Evolutionary conservation across 2,329 filamentous ascomycete species (phyloP).

Genomic region (Fusarium sambucinum): DNA sequence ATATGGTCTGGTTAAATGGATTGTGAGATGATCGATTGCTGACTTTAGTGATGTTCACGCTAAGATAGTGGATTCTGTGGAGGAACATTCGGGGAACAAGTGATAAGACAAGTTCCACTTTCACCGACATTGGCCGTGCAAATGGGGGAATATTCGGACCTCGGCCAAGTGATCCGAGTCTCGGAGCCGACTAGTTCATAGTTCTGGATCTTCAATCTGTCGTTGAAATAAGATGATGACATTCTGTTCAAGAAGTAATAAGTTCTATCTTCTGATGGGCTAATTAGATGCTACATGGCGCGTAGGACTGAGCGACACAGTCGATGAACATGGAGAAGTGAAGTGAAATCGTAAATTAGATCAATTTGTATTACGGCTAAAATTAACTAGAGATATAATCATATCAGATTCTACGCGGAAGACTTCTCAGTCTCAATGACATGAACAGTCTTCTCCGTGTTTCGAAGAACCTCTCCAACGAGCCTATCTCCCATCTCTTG

Average conservation of each 20-base stretch:
- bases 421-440: slow-evolving; percentile 13
- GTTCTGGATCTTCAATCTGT: not conserved
- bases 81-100: slow-evolving; percentile 11
- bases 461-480: slow-evolving; percentile 15
- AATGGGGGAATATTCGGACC: slow-evolving; percentile 1
- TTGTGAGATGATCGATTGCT: not conserved
- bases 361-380: not conserved
- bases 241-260: not conserved
- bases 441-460: slow-evolving; percentile 11
- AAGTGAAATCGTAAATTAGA: not conserved
- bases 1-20: not conserved
- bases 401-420: not conserved
- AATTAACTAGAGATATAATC: fast-evolving
- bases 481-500: slow-evolving; percentile 14
- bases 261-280: fast-evolving
- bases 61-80: not conserved
- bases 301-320: not conserved
- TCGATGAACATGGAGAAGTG: fast-evolving
- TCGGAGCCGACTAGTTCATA: not conserved
- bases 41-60: not conserved
- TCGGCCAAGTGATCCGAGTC: not conserved
- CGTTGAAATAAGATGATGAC: too few relatives aligned
- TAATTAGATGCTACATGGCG: fast-evolving
- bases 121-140: slow-evolving; percentile 16
- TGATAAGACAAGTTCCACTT: slow-evolving; percentile 10